A percentile compares a stretch with the other conserved stretches of the same genome.
These are phyloP conservation scores for Mycena vulgaris DNA, from an alignment of 768 basidiomycete genomes.

Conservation along the genomic window DNA sequence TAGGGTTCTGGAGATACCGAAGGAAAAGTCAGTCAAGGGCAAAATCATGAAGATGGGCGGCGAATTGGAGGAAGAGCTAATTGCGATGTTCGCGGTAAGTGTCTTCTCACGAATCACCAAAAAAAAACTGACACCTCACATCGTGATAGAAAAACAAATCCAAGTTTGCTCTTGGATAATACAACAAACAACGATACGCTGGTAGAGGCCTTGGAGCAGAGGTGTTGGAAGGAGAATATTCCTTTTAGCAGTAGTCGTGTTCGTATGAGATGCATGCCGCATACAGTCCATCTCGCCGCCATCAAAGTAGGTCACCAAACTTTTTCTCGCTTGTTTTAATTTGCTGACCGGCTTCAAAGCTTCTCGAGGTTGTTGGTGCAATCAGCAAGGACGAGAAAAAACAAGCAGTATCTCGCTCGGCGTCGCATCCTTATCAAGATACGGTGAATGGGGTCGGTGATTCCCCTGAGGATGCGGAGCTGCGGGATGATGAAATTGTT, in stretches of 20 bases:
- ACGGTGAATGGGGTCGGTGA: too few relatives aligned
- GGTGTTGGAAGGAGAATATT: conserved; percentile 35
- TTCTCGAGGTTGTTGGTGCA: conserved; percentile 22
- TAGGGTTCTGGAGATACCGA: conserved; percentile 21
- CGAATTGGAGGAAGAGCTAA: conserved; percentile 22
- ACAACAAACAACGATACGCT: conserved; percentile 13
- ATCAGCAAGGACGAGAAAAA: conserved; percentile 1
- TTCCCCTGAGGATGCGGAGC: too few relatives aligned
- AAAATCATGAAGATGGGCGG: conserved; percentile 36
- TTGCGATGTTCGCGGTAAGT: conserved; percentile 38
- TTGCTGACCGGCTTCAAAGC: conserved; percentile 23
- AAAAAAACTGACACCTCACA: too few relatives aligned
- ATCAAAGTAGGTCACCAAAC: conserved; percentile 39
- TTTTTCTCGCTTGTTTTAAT: neutral
- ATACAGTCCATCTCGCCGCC: conserved; percentile 55
- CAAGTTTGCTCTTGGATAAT: conserved; percentile 9
- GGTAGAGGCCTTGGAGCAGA: conserved; percentile 46
- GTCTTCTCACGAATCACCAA: neutral
- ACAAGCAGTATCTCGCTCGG: too few relatives aligned
- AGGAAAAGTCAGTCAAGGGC: conserved; percentile 18
- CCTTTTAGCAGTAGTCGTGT: conserved; percentile 53
- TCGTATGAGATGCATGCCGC: too few relatives aligned
- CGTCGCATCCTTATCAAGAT: too few relatives aligned
- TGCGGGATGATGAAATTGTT: too few relatives aligned
- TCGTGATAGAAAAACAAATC: neutral